Percentiles rank a stretch among this genome's conserved stretches.
These are phyloP conservation scores for Candida methanosorbosa DNA, from an alignment of 805 yeast species.

Conservation along the genomic window DNA sequence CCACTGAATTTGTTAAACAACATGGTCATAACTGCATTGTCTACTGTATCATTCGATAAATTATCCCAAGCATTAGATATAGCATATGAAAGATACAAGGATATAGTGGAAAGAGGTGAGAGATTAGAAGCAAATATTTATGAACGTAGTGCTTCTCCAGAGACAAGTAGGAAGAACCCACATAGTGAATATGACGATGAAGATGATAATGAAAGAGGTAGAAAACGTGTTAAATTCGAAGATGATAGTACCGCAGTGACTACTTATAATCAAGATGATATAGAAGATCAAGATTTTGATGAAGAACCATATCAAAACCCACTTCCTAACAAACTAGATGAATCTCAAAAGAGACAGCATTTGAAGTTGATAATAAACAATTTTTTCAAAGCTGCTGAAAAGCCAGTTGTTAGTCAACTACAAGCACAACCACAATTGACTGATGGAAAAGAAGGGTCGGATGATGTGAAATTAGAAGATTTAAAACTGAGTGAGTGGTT, in stretches of 20 bases:
- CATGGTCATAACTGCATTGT: conserved; percentile 61
- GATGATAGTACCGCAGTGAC: conserved; percentile 11
- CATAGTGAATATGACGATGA: neutral
- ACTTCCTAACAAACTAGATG: conserved; percentile 43
- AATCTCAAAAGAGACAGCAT: conserved; percentile 49
- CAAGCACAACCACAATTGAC: conserved; percentile 8
- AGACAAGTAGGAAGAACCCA: neutral
- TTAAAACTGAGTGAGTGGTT: conserved; percentile 5
- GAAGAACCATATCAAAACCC: conserved; percentile 38
- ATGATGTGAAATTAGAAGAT: conserved; percentile 1
- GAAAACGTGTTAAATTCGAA: neutral
- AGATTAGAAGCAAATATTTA: conserved; percentile 3
- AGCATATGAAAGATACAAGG: conserved; percentile 55
- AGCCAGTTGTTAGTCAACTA: conserved; percentile 8
- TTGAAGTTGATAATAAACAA: conserved; percentile 49
- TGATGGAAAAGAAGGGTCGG: neutral
- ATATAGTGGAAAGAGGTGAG: conserved; percentile 22
- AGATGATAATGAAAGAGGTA: conserved; percentile 17
- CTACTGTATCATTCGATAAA: conserved; percentile 39
- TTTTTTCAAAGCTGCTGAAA: conserved; percentile 38
- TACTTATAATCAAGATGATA: conserved; percentile 6
- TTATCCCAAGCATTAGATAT: conserved; percentile 63
- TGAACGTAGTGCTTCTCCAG: conserved; percentile 1
- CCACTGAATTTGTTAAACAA: conserved; percentile 55
- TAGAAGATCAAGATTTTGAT: conserved; percentile 15